Base-by-base conservation (phyloP, 805 yeast genomes). In the Candida peoriensis region DNA sequence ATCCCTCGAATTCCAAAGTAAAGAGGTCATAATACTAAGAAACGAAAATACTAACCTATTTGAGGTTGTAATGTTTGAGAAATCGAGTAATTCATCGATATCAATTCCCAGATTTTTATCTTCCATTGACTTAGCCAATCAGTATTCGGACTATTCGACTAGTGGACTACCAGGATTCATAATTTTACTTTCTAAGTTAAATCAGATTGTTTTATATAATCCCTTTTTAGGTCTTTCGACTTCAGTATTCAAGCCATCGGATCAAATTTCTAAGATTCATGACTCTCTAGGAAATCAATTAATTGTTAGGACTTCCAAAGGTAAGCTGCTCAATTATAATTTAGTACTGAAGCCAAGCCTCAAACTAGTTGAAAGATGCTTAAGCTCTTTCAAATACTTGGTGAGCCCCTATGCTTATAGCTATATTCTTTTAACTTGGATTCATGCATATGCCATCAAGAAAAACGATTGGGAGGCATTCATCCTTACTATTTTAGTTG, bases 401-500 rank as follows among this genome's bases (percentile, higher is more conserved):
- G 67, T 78, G 5, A 82, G 81, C n/a, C 62, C 81, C 3, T 70
- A 70, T 37, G 65, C 76, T 4, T 68, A 66, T 45, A 79, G 76
- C 46, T 68, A 67, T 23, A 59, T 81, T n/a, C 69, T 81, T 75
- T 56, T 77, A 32, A 61, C 71, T 4, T 82, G 88, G 87, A 64
- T 81, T 30, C 54, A 77, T 1, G 74, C 82, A 2, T 52, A 67
- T 15, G 58, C 70, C 33, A 39, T 73, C 9, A 66, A 63, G 15
- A 62, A 60, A 4, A 42, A 52, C 43, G 86, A 81, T 21, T 80
- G 88, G 87, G 65, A 64, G 12, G 71, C 82, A 0, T 74, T 74
- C 43, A 63, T 74, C 0, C 60, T 70, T 3, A 68, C 81, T 0
- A 45, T 80, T 2, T 51, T 79, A 9, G 62, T 79, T 1, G 52